Percentiles rank a stretch among this genome's conserved stretches.
Evolutionary conservation across 208 protist species (phyloP).

Genomic region (Leishmania guyanensis): DNA sequence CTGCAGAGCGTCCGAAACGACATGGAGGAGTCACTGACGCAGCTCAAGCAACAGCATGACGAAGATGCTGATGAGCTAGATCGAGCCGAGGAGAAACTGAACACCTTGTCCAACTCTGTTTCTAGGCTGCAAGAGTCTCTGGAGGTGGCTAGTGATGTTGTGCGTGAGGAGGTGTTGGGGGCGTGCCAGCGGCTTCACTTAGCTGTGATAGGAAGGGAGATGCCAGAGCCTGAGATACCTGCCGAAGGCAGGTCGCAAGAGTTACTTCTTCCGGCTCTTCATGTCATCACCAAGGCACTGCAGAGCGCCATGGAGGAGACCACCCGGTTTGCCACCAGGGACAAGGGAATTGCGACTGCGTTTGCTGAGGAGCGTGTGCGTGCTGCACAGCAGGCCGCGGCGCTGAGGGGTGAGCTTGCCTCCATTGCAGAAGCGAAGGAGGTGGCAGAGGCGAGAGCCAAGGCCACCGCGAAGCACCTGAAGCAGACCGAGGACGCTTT

Average conservation of each 20-base stretch:
- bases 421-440: slow-evolving; percentile 1
- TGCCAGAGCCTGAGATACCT: not conserved
- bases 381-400: slow-evolving; percentile 11
- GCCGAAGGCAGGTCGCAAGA: not conserved
- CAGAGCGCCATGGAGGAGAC: slow-evolving; percentile 1
- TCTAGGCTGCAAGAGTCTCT: slow-evolving; percentile 5
- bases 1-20: slow-evolving; percentile 11
- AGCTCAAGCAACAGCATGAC: slow-evolving; percentile 15
- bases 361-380: slow-evolving; percentile 23
- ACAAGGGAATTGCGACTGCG: not conserved
- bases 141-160: not conserved
- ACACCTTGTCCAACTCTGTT: not conserved
- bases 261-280: slow-evolving; percentile 1
- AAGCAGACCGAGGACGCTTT: slow-evolving; percentile 7
- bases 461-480: slow-evolving; percentile 8
- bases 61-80: not conserved
- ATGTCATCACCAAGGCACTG: not conserved
- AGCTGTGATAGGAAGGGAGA: slow-evolving; percentile 8
- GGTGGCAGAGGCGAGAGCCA: slow-evolving; percentile 8
- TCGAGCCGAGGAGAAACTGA: not conserved
- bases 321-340: not conserved
- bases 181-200: slow-evolving; percentile 6
- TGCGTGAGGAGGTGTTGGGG: slow-evolving; percentile 1
- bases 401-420: slow-evolving; percentile 9
- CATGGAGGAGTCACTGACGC: slow-evolving; percentile 3